Evolutionary conservation across 345 rosid species (phyloP).

Genomic region (Eucalyptus melliodora): DNA sequence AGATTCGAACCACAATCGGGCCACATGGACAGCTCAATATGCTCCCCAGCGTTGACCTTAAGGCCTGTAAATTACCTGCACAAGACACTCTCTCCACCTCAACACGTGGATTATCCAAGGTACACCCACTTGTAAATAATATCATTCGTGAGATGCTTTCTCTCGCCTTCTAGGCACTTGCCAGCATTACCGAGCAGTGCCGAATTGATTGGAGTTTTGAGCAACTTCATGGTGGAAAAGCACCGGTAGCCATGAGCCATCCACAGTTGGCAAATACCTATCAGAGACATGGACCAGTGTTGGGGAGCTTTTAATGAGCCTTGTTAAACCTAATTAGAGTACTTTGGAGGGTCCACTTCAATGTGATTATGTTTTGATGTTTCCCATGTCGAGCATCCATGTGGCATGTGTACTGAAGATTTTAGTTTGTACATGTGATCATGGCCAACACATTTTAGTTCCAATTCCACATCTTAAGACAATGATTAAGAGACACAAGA

Average conservation of each 20-base stretch:
- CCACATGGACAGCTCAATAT: background rate
- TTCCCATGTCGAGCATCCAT: constrained; percentile 11
- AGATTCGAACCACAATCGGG: background rate
- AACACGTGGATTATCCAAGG: background rate
- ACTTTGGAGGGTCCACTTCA: constrained; percentile 2
- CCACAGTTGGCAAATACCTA: background rate
- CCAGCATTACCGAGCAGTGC: background rate
- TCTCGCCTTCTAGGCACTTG: background rate
- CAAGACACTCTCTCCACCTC: background rate
- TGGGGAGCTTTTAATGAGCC: background rate
- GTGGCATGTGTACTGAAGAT: background rate
- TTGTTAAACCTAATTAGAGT: background rate
- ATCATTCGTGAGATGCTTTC: background rate
- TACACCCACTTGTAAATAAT: background rate
- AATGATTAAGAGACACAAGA: background rate
- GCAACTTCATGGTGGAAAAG: background rate
- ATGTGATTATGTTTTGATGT: constrained; percentile 20
- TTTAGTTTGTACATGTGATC: background rate
- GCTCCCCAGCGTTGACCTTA: background rate
- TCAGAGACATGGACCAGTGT: background rate
- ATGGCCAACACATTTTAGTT: constrained; percentile 24
- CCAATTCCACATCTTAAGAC: background rate
- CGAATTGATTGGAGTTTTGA: background rate
- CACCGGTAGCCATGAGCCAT: background rate
- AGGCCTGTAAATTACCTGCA: background rate